Conservation (phyloP, 2,329 filamentous ascomycete genomes). For the Pseudogymnoascus sp. region DNA sequence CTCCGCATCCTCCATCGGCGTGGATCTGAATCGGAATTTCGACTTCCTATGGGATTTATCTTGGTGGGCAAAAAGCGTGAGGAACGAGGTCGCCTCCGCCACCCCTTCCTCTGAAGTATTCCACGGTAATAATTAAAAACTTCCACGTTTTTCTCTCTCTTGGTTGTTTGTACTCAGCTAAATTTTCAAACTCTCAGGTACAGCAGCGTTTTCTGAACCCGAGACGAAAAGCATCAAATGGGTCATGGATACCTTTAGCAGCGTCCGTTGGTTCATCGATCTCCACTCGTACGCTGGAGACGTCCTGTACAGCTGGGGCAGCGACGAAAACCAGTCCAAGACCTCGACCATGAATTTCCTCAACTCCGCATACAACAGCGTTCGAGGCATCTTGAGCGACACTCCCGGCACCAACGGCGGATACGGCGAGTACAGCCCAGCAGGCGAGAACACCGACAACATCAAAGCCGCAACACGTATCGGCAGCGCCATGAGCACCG, state of each 20-base stretch:
- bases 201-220: slow-evolving; percentile 44
- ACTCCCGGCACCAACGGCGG: slow-evolving; percentile 24
- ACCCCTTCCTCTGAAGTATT: slow-evolving; percentile 40
- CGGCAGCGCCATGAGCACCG: slow-evolving; percentile 33
- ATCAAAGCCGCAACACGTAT: slow-evolving; percentile 30
- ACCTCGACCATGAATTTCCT: slow-evolving; percentile 42
- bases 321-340: slow-evolving; percentile 43
- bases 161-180: slow-evolving; percentile 7
- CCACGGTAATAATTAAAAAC: slow-evolving; percentile 29
- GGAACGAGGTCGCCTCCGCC: slow-evolving; percentile 34
- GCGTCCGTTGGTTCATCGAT: slow-evolving; percentile 50
- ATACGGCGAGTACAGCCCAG: slow-evolving; percentile 40
- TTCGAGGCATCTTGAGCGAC: slow-evolving; percentile 40
- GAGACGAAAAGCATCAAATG: slow-evolving; percentile 49
- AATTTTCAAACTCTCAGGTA: slow-evolving; percentile 29
- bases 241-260: slow-evolving; percentile 41
- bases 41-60: slow-evolving; percentile 49
- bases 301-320: slow-evolving; percentile 50
- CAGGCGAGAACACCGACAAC: slow-evolving; percentile 31
- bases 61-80: slow-evolving; percentile 35
- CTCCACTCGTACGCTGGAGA: slow-evolving; percentile 47
- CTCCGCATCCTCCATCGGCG: slow-evolving; percentile 31
- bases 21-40: slow-evolving; percentile 51
- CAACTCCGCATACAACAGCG: slow-evolving; percentile 44
- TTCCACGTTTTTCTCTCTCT: not conserved